These are phyloP conservation scores for Lentithecium fluviatile DNA, from an alignment of 495 filamentous ascomycete species.

Conservation along the genomic window DNA sequence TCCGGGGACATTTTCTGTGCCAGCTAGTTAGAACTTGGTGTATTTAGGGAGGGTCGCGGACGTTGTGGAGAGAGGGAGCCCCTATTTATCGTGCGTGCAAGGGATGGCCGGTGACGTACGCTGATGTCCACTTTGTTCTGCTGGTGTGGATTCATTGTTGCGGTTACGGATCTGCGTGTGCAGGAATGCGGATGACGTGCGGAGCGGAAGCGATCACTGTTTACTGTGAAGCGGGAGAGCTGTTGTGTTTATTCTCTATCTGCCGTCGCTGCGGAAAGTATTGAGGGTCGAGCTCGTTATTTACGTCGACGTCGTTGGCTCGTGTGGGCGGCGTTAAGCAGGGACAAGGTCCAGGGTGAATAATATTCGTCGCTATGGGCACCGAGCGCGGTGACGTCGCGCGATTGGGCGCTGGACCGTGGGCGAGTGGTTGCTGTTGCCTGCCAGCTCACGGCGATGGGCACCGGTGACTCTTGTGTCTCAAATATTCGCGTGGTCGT, in stretches of 20 bases:
- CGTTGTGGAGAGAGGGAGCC: not conserved
- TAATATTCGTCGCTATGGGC: conserved; percentile 30
- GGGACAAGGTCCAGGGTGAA: conserved; percentile 33
- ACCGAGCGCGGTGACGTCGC: conserved; percentile 5
- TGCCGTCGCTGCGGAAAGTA: conserved; percentile 10
- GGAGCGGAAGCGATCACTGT: not conserved
- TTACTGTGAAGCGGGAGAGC: not conserved
- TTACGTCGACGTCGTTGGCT: conserved; percentile 27
- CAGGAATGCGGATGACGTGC: conserved; percentile 19
- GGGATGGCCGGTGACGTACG: conserved; percentile 57
- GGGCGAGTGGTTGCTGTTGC: conserved; percentile 15
- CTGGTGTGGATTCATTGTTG: conserved; percentile 86
- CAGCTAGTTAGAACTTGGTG: conserved; percentile 18
- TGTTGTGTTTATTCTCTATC: conserved; percentile 35
- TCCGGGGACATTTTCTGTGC: conserved; percentile 79
- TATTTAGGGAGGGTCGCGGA: not conserved
- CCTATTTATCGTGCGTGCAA: not conserved
- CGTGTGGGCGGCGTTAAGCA: conserved; percentile 8
- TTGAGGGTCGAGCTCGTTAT: conserved; percentile 16
- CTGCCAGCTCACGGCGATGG: conserved; percentile 15
- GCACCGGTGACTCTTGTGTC: conserved; percentile 9
- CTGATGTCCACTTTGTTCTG: conserved; percentile 95
- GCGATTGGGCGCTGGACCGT: conserved; percentile 23
- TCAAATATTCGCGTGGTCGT: not conserved
- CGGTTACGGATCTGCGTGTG: conserved; percentile 34